Base-by-base conservation (phyloP, 2,329 filamentous ascomycete genomes). In the Phialocephala sp. region DNA sequence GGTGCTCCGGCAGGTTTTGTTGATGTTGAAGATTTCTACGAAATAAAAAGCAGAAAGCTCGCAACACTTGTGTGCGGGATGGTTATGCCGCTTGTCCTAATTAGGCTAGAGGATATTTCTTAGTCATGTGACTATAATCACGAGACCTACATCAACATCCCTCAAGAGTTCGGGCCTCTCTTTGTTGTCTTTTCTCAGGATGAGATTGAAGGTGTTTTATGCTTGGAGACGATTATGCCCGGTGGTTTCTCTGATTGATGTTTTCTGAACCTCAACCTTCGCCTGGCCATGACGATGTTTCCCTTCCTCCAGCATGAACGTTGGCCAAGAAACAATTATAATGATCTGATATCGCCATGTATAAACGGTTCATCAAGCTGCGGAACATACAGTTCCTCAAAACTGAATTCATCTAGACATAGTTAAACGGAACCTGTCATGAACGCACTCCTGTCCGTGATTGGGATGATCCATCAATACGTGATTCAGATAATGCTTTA, bases 21-120 rank as follows among this genome's bases (percentile, higher is more conserved):
- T 60, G 59, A 52, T 54, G 62, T 47, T 56, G 61, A 57, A 35
- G 35, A 39, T 32, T 32, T 32, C 27, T 32, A 32, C 65, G 56
- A 59, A 50, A 20, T 45, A 15, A 20, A 14, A 22, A 37, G 18
- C 18, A 45, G 66, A 70, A 66, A 67, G 58, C 68, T 70, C 62
- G 87, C 43, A 89, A 71, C 97, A 52, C 91, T 94, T 15, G 22
- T 37, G 41, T 43, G 59, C 60, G 50, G 27, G 52, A 8, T 32
- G 15, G 20, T 32, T 3, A 32, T 32, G 3, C 27, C 56, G 62
- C 59, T 57, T 59, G 36, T 12, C 8, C 24, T 11, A 18, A 54
- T 59, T 59, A 43, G 47, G 56, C 24, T 54, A 54, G 45, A 6
- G 24, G 4, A 12, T 18, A 5, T 32, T 12, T 18, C 2, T 22